Base-by-base conservation (phyloP, 371 early-diverging fungal genomes). In the Rhizopus microsporus region DNA sequence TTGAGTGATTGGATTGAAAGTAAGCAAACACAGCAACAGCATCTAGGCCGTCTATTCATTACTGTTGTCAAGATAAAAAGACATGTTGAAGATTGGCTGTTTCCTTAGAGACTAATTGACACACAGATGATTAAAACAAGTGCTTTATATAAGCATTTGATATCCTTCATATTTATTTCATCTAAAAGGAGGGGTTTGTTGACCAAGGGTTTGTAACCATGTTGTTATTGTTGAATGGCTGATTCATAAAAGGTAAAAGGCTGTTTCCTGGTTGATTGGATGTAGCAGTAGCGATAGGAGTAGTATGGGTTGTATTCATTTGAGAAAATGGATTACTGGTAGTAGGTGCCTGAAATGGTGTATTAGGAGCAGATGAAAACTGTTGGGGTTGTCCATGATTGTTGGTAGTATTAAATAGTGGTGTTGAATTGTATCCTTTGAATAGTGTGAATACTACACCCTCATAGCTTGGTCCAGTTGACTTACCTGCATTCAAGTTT, bases 281-380 rank as follows among this genome's bases (percentile, higher is more conserved):
- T 12, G 9, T 29, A 46, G 17, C 23, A 23, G 23, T 23, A 23
- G 23, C 23, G 23, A 23, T 23, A 23, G 23, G 23, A 23, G 23
- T 23, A 23, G 23, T 23, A 15, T 29, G 23, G 7, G 46, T 1
- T 46, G 23, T 12, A 29, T 23, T 23, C 9, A 29, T 29, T 46
- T 46, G 46, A 7, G 46, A 46, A 9, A 46, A 46, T 16, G 46
- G 46, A 23, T 46, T 46, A 15, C 30, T 46, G 7, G 16, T 29
- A 46, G 29, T 7, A 46, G 46, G 7, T 7, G 46, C 6, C 15
- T 46, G 46, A 46, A 23, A 46, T 7, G 46, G 29, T 7, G 30
- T 5, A 23, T 29, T 46, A 23, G 46, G 46, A 9, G 46, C 29
- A 23, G 23, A 23, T 23, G 23, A 23, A 23, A 23, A 23, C 23